Evolutionary conservation across 208 protist genomes (phyloP).

Genomic region (Polymyxa betae): DNA sequence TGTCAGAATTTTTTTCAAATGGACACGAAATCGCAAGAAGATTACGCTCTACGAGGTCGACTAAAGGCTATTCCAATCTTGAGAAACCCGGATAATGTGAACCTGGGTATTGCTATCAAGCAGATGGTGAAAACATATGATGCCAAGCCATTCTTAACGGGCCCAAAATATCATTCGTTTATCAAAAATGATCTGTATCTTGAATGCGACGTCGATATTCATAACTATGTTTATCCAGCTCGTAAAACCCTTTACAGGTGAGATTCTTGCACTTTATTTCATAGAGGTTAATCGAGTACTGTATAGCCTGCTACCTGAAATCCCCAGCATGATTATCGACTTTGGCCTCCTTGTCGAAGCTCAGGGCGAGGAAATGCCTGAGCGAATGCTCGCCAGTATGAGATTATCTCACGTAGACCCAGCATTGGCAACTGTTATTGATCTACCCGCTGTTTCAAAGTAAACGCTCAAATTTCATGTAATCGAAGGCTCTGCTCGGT

Average conservation of each 20-base stretch:
- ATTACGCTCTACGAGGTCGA: slow-evolving; percentile 41
- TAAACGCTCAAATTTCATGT: no score
- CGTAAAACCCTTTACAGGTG: neutral
- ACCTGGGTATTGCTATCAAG: slow-evolving; percentile 28
- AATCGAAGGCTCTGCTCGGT: no score
- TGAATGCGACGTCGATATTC: slow-evolving; percentile 43
- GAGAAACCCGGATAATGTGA: slow-evolving; percentile 16
- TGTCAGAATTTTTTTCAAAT: slow-evolving; percentile 48
- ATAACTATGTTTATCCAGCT: slow-evolving; percentile 45
- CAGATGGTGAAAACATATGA: slow-evolving; percentile 9
- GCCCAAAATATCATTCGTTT: slow-evolving; percentile 51
- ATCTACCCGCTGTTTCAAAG: neutral
- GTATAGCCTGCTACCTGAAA: slow-evolving; percentile 42
- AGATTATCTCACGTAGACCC: slow-evolving; percentile 35
- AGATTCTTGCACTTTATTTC: neutral
- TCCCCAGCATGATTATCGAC: slow-evolving; percentile 31
- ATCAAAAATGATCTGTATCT: slow-evolving; percentile 46
- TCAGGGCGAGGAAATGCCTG: slow-evolving; percentile 44
- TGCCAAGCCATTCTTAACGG: slow-evolving; percentile 36
- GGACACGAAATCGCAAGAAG: slow-evolving; percentile 42
- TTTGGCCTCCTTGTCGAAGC: slow-evolving; percentile 42
- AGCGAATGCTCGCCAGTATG: slow-evolving; percentile 11
- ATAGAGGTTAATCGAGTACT: neutral
- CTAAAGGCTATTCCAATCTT: slow-evolving; percentile 39
- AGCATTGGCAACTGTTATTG: neutral